Base-by-base conservation (phyloP, 441 rosid genomes). In the Pelargonium australe region DNA sequence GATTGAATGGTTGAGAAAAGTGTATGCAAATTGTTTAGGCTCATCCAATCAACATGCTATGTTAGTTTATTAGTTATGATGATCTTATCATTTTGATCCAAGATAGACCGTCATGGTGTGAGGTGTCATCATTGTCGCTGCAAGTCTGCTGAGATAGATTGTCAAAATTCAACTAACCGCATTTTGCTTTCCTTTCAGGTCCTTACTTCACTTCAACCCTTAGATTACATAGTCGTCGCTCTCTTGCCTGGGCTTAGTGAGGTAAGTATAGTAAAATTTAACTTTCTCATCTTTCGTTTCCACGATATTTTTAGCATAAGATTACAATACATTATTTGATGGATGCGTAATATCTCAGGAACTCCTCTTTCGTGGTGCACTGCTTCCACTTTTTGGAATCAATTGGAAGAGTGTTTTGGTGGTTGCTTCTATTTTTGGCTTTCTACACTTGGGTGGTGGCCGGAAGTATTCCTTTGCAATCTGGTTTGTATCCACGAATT, bases 221-320 rank as follows among this genome's bases (percentile, higher is more conserved):
- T 81, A 76, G 97, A 94, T 83, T 94, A 88, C 79, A 64, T 85
- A 63, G 73, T 86, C 63, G 90, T 94, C 66, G 86, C 99, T 0
- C 68, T 90, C 78, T 77, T 94, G 67, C 95, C 99, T 12, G 95
- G 99, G 47, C 60, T 91, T n/a, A 86, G 96, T 63, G 97, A 94
- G 91, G 99, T 91, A 74, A 68, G 51, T 10, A 1, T 9, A 66
- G 58, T 16, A 55, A 11, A 61, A 40, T 7, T 65, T 47, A 10
- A 17, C 61, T 71, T 20, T 6, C 17, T 5, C 23, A 7, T 25
- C 13, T 2, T 37, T 62, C 43, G 41, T 19, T 65, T n/a, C 61
- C 61, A 55, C 17, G 61, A 55, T 49, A 4, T 11, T 13, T 13
- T 49, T 23, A 12, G 2, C 3, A 8, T 0, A 23, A 70, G 16